Percentiles rank a stretch among this genome's conserved stretches.
phyloP scores from a whole-genome alignment of 768 basidiomycete species.

The Tylopilus cervinicoccineus region DNA sequence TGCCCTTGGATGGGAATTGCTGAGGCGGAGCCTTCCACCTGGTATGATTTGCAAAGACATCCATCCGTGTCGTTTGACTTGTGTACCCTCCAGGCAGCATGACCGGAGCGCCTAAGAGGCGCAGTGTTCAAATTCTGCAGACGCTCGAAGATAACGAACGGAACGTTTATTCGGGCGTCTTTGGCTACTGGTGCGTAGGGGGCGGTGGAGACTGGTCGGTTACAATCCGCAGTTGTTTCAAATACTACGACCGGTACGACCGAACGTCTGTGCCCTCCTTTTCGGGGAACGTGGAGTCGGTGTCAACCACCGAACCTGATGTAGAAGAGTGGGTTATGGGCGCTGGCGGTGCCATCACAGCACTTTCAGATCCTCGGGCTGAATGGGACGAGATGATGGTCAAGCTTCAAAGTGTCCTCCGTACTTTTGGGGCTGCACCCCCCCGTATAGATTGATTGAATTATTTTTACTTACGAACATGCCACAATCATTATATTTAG shows the following conservation, averaged over 20 bases:
- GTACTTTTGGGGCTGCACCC: slow-evolving; percentile 48
- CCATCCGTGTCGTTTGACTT: not conserved
- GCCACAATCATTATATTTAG: slow-evolving; percentile 30
- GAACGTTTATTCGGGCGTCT: slow-evolving; percentile 86
- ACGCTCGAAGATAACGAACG: slow-evolving; percentile 69
- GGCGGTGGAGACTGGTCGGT: slow-evolving; percentile 93
- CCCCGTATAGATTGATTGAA: slow-evolving; percentile 20
- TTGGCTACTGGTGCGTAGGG: slow-evolving; percentile 89
- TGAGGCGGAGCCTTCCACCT: slow-evolving; percentile 79
- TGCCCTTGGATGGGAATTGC: slow-evolving; percentile 72
- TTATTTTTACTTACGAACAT: not conserved
- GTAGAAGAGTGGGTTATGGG: slow-evolving; percentile 73
- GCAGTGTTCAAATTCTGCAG: slow-evolving; percentile 87
- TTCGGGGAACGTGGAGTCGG: slow-evolving; percentile 4
- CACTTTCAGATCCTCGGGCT: slow-evolving; percentile 74
- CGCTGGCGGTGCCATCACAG: slow-evolving; percentile 96
- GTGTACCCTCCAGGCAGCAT: slow-evolving; percentile 65
- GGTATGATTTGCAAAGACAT: slow-evolving; percentile 42
- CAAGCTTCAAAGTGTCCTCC: slow-evolving; percentile 79
- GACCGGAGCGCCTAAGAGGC: slow-evolving; percentile 96
- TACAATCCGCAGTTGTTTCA: slow-evolving; percentile 90
- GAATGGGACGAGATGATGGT: slow-evolving; percentile 95
- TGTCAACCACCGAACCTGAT: slow-evolving; percentile 10
- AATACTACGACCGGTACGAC: slow-evolving; percentile 43
- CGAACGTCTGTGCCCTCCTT: slow-evolving; percentile 10